phyloP scores from a whole-genome alignment of 495 filamentous ascomycete species.

The Penicillium roqueforti region DNA sequence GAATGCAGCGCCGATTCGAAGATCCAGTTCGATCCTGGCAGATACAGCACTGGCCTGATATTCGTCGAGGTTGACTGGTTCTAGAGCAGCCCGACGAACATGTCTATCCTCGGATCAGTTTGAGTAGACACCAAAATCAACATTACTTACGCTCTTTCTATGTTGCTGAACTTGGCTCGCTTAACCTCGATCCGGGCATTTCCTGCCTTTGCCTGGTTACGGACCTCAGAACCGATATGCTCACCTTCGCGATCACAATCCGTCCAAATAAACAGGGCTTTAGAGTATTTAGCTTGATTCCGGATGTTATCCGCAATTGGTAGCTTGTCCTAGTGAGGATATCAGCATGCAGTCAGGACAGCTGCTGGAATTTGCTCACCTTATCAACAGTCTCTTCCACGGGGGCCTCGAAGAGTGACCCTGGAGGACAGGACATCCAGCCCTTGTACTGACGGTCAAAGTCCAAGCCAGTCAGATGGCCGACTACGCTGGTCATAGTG shows the following conservation, averaged over 20 bases:
- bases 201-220: constrained; percentile 67
- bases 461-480: constrained; percentile 72
- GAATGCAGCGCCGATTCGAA: constrained; percentile 87
- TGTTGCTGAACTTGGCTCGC: constrained; percentile 89
- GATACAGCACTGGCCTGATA: constrained; percentile 82
- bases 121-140: neutral
- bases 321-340: constrained; percentile 59
- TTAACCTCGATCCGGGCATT: constrained; percentile 75
- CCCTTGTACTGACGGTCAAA: constrained; percentile 65
- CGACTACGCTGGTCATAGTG: constrained; percentile 87
- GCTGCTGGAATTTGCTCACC: constrained; percentile 37
- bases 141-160: constrained; percentile 73
- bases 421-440: constrained; percentile 79
- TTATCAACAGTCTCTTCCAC: constrained; percentile 61
- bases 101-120: constrained; percentile 42
- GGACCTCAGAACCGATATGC: constrained; percentile 91
- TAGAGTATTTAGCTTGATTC: constrained; percentile 62
- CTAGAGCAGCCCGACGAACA: constrained; percentile 76
- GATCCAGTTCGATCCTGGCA: constrained; percentile 86
- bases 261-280: constrained; percentile 90
- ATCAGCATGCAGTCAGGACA: constrained; percentile 13
- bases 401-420: constrained; percentile 75
- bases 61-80: constrained; percentile 75
- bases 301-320: constrained; percentile 82
- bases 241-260: constrained; percentile 98